Evolutionary conservation across 805 yeast genomes (phyloP).

Genomic region (Hyphopichia homilentoma): DNA sequence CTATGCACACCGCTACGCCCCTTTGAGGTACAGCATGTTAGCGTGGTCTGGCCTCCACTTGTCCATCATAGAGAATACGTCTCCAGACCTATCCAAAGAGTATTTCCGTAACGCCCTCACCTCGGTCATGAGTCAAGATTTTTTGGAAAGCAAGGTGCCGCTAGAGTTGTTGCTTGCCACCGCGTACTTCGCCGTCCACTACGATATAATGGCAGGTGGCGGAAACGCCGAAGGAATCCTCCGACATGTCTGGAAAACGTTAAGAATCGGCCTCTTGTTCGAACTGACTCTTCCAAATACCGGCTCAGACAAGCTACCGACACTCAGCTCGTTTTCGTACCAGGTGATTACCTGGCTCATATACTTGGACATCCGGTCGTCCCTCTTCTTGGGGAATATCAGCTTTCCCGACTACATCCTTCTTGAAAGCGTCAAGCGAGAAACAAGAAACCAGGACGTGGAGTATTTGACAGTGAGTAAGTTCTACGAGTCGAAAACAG

Average conservation of each 20-base stretch:
- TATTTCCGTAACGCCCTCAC: conserved; percentile 2
- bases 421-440: conserved; percentile 2
- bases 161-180: conserved; percentile 4
- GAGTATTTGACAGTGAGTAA: conserved; percentile 4
- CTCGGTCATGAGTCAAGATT: conserved; percentile 2
- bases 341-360: conserved; percentile 6
- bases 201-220: conserved; percentile 4
- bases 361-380: conserved; percentile 4
- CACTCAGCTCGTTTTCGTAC: conserved; percentile 3
- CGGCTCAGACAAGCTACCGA: background rate
- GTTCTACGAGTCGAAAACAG: conserved; percentile 3
- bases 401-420: conserved; percentile 6
- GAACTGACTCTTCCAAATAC: background rate
- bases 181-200: conserved; percentile 1
- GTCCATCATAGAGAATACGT: conserved; percentile 1
- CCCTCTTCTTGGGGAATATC: conserved; percentile 4
- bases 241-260: conserved; percentile 5
- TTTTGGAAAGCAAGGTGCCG: conserved; percentile 2
- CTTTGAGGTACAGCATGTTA: conserved; percentile 1
- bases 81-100: background rate
- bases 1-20: conserved; percentile 3
- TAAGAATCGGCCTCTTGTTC: conserved; percentile 2
- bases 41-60: conserved; percentile 4
- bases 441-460: conserved; percentile 2
- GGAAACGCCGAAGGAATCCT: conserved; percentile 3